Evolutionary conservation across 768 basidiomycete species (phyloP).

Genomic region (Phylloporus rhodoxanthus): DNA sequence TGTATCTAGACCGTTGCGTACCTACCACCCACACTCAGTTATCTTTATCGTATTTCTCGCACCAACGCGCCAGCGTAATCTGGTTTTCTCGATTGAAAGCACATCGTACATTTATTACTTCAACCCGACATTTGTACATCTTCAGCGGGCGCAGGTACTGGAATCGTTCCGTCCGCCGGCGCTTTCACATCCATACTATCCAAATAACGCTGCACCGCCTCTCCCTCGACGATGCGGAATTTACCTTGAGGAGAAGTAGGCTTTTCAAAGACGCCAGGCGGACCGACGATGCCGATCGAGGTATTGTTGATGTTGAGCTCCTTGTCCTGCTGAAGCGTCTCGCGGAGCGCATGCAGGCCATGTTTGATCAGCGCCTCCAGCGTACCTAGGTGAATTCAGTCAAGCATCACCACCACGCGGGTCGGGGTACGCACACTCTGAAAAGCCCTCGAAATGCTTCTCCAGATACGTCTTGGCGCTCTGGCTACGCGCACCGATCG

Average conservation of each 20-base stretch:
- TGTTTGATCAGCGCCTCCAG: constrained; percentile 88
- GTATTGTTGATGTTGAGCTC: constrained; percentile 91
- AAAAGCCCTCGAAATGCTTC: constrained; percentile 85
- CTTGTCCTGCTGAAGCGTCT: constrained; percentile 98
- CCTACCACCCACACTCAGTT: constrained; percentile 22
- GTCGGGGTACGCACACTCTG: constrained; percentile 55
- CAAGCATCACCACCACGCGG: not conserved
- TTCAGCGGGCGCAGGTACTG: constrained; percentile 41
- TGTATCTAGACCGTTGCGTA: constrained; percentile 10
- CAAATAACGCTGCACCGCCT: constrained; percentile 67
- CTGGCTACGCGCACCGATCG: constrained; percentile 96
- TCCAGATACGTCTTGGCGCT: constrained; percentile 98
- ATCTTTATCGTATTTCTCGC: constrained; percentile 9
- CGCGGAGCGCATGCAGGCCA: constrained; percentile 89
- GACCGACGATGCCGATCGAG: constrained; percentile 88
- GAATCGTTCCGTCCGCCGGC: constrained; percentile 33
- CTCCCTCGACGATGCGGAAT: constrained; percentile 88
- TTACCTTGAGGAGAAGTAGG: constrained; percentile 45
- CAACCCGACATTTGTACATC: constrained; percentile 86
- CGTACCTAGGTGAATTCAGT: constrained; percentile 43
- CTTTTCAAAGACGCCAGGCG: constrained; percentile 54
- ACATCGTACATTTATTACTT: constrained; percentile 20
- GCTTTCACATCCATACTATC: constrained; percentile 74
- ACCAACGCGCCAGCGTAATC: not conserved
- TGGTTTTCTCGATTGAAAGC: constrained; percentile 4